Conservation (phyloP, 1,139 yeast species). For the Suhomyces kunorum region DNA sequence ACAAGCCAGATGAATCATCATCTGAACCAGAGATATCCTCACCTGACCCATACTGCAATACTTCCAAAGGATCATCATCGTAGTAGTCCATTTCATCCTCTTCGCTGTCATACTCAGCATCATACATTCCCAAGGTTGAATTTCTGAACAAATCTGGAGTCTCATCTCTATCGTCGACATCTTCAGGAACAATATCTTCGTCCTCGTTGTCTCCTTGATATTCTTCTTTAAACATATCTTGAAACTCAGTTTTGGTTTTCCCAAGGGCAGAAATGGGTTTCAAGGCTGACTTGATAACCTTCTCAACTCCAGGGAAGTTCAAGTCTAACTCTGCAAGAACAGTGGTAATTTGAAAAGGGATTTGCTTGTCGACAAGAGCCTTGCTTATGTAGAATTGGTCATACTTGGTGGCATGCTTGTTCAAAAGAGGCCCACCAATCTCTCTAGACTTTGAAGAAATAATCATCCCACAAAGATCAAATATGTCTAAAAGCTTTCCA, state of each 20-base stretch:
- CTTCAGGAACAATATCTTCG: constrained; percentile 55
- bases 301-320: constrained; percentile 66
- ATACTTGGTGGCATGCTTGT: constrained; percentile 49
- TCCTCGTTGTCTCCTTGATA: constrained; percentile 48
- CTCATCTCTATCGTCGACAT: constrained; percentile 70
- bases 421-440: constrained; percentile 45
- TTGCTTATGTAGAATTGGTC: constrained; percentile 65
- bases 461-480: constrained; percentile 52
- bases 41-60: constrained; percentile 37
- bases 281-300: constrained; percentile 57
- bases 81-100: constrained; percentile 31
- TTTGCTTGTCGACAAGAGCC: constrained; percentile 64
- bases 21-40: constrained; percentile 29
- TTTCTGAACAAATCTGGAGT: constrained; percentile 82
- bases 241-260: constrained; percentile 58
- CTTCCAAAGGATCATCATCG: constrained; percentile 40
- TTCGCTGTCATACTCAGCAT: constrained; percentile 75
- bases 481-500: constrained; percentile 57
- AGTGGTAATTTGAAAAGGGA: constrained; percentile 57
- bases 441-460: constrained; percentile 46
- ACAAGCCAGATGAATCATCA: constrained; percentile 28
- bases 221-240: constrained; percentile 55
- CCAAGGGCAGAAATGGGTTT: constrained; percentile 66
- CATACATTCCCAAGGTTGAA: constrained; percentile 93
- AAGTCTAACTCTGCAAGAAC: constrained; percentile 67